Evolutionary conservation across 2,329 filamentous ascomycete genomes (phyloP).

Genomic region (Colletotrichum sublineola): DNA sequence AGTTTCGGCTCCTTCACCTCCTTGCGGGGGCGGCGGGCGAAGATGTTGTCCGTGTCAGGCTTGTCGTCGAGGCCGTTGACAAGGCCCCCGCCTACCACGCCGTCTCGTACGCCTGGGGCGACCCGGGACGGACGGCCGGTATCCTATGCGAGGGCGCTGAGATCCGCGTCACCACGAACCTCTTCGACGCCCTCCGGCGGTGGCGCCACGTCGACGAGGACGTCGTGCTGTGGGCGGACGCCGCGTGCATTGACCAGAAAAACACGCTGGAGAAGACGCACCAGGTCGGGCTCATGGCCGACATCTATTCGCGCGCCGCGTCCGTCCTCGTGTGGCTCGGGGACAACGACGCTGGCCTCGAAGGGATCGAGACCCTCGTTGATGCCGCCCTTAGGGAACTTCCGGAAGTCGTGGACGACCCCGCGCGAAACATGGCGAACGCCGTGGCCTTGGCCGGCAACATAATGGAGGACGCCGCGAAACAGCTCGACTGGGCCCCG

Average conservation of each 20-base stretch:
- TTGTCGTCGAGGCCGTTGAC: not conserved
- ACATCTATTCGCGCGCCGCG: constrained; percentile 37
- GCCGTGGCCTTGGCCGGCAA: not conserved
- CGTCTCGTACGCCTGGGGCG: constrained; percentile 26
- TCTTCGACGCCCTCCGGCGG: constrained; percentile 41
- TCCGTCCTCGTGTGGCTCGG: constrained; percentile 42
- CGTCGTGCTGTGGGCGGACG: constrained; percentile 43
- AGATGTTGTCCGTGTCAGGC: constrained; percentile 1
- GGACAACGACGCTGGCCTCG: not conserved
- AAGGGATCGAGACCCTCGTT: not conserved
- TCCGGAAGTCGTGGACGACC: constrained; percentile 17
- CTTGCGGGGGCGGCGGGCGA: not conserved
- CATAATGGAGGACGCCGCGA: too few relatives aligned
- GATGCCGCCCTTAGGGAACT: not conserved
- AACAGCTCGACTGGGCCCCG: not conserved
- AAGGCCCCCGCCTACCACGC: constrained; percentile 15
- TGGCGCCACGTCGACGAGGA: constrained; percentile 29
- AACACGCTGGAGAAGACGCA: constrained; percentile 38
- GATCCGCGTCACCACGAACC: constrained; percentile 40
- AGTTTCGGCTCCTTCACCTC: constrained; percentile 14
- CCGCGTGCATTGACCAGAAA: constrained; percentile 43
- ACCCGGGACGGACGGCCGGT: not conserved
- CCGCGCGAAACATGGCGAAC: constrained; percentile 1
- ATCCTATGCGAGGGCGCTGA: not conserved
- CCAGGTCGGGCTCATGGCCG: constrained; percentile 42